Evolutionary conservation across 1,284 basidiomycete genomes (phyloP).

Genomic region (Golubevia sp.): DNA sequence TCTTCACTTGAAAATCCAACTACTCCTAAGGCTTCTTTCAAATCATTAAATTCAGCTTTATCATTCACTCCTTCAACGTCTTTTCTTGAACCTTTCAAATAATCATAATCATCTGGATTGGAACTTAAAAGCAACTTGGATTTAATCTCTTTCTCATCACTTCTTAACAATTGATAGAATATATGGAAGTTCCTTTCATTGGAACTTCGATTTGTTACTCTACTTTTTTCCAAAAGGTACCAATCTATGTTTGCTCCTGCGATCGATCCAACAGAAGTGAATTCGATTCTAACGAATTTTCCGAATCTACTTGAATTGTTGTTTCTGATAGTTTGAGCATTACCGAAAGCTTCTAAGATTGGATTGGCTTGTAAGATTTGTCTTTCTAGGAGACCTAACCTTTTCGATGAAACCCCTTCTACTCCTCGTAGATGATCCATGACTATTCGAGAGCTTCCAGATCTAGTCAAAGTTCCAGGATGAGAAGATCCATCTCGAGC

Average conservation of each 20-base stretch:
- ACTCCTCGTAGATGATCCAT: conserved; percentile 45
- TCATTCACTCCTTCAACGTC: conserved; percentile 96
- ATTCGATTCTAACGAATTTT: conserved; percentile 96
- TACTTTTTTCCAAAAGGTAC: conserved; percentile 97
- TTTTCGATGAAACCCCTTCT: conserved; percentile 32
- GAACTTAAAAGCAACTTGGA: conserved; percentile 69
- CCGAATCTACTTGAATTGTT: conserved; percentile 99
- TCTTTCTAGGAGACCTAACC: conserved; percentile 84
- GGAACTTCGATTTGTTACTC: conserved; percentile 68
- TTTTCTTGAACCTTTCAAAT: conserved; percentile 83
- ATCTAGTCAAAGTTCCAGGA: conserved; percentile 37
- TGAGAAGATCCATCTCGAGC: conserved; percentile 67
- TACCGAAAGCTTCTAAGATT: conserved; percentile 96
- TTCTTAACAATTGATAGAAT: conserved; percentile 85
- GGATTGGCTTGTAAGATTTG: conserved; percentile 99
- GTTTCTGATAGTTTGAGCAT: conserved; percentile 97
- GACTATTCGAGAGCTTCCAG: conserved; percentile 32
- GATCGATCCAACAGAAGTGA: conserved; percentile 90
- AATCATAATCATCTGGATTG: conserved; percentile 82
- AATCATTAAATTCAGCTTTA: conserved; percentile 78
- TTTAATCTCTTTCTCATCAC: conserved; percentile 55
- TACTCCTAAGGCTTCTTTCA: conserved; percentile 80
- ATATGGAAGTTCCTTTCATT: conserved; percentile 91
- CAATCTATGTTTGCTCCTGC: conserved; percentile 98
- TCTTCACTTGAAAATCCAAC: conserved; percentile 84